Evolutionary conservation across 2,329 filamentous ascomycete species (phyloP), one percentile per base, ranked within the genome.

Genomic region (Hypoxylon sp.): DNA sequence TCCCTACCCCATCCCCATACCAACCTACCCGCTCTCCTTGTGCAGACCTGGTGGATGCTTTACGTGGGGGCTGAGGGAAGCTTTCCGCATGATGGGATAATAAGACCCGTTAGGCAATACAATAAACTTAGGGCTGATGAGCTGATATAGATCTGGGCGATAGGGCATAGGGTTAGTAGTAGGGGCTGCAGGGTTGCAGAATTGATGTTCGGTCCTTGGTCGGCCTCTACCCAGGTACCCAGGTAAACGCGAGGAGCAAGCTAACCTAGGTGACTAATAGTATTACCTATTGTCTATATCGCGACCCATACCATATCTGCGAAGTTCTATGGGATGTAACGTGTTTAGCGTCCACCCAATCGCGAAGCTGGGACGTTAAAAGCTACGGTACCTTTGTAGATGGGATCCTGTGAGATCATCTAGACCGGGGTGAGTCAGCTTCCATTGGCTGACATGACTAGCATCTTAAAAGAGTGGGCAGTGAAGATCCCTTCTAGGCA

Each of bases 401-500:
- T 43, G 20, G 26, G 52, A 48, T 39, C 47, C 5, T 39, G 53
- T 61, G 41, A 60, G 56, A 59, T 62, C 57, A 54, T 53, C 11
- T 34, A 39, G 13, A 51, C 59, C 11, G 39, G 62, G 59, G 48
- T 60, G 30, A 41, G 20, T 54, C 48, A 50, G 48, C 43, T 62
- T 34, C 48, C 19, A 62, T 59, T 57, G 52, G 56, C 39, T 55
- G 19, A 59, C 19, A 41, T 19, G 22, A 20, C 34, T 39, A 26
- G 24, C 34, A 39, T 34, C 32, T 34, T 10, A 34, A 56, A 51
- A 46, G 22, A 55, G 49, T 41, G 43, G 60, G 58, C 49, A 52
- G 54, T 56, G 56, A 63, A 49, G 51, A 65, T 69, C 62, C 62
- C 61, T 62, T 44, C 51, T 17, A 69, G 64, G 62, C 64, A 67